A percentile compares a stretch with the other conserved stretches of the same genome.
These are phyloP conservation scores for Bruguiera parviflora DNA, from an alignment of 345 rosid genomes.

Conservation along the genomic window DNA sequence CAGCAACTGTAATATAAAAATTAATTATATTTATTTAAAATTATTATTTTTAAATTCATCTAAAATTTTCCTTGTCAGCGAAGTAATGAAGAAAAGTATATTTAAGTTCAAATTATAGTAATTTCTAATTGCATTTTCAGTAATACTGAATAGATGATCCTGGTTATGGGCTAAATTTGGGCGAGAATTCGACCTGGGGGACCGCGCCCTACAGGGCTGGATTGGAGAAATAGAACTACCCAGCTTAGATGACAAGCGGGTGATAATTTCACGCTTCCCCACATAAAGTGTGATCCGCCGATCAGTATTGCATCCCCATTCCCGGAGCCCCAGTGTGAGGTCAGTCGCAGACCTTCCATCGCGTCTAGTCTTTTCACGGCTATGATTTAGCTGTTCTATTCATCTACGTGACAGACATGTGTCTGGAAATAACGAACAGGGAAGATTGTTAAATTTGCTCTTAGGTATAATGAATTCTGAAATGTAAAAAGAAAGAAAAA, in stretches of 20 bases:
- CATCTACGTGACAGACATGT: neutral
- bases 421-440: neutral
- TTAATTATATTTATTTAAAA: too few relatives aligned
- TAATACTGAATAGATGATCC: too few relatives aligned
- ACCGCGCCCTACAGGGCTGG: neutral
- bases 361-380: constrained; percentile 5
- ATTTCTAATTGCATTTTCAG: too few relatives aligned
- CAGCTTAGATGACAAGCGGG: neutral
- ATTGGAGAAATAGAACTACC: neutral
- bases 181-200: neutral
- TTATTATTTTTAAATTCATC: too few relatives aligned
- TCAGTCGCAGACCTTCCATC: neutral
- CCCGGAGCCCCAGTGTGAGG: neutral
- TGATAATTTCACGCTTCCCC: neutral
- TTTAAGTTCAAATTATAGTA: too few relatives aligned
- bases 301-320: neutral
- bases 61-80: too few relatives aligned
- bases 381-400: constrained; percentile 12
- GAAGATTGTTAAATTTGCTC: too few relatives aligned
- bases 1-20: too few relatives aligned
- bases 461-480: too few relatives aligned
- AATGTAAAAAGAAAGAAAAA: too few relatives aligned
- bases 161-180: too few relatives aligned
- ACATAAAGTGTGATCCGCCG: neutral
- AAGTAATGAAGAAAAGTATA: too few relatives aligned